Evolutionary conservation across 345 rosid genomes (phyloP).

Genomic region (Melastoma malabathricum): DNA sequence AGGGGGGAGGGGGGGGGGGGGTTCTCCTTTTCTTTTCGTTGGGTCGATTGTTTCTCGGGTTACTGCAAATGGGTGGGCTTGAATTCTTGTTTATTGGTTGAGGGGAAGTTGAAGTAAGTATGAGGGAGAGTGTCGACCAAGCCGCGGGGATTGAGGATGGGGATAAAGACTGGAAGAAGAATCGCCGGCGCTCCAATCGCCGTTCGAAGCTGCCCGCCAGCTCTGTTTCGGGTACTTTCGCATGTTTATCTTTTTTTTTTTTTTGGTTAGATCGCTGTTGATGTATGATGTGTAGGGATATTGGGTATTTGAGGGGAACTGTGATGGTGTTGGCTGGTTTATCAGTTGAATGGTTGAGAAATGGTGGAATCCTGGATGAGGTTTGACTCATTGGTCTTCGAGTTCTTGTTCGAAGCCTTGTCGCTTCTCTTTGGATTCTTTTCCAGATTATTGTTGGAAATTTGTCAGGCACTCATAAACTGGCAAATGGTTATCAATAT

Average conservation of each 20-base stretch:
- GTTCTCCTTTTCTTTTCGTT: no score
- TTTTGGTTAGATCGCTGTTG: not conserved
- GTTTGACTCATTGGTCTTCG: not conserved
- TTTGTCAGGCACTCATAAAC: not conserved
- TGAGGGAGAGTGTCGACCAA: constrained; percentile 36
- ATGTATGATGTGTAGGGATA: not conserved
- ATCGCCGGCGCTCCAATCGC: constrained; percentile 47
- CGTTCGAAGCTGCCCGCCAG: constrained; percentile 44
- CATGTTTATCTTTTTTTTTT: not conserved
- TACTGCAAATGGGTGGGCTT: constrained; percentile 1
- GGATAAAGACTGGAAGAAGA: constrained; percentile 61
- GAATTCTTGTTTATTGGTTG: not conserved
- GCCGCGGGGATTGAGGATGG: constrained; percentile 37
- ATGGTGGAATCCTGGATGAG: no score
- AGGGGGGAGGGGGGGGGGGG: no score
- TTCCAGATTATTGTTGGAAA: not conserved
- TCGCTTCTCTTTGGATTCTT: not conserved
- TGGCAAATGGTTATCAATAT: not conserved
- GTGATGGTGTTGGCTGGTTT: no score
- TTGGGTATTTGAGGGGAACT: no score
- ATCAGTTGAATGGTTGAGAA: no score
- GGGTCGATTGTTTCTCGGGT: constrained; percentile 5
- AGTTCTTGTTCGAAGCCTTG: not conserved
- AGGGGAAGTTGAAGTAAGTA: constrained; percentile 3
- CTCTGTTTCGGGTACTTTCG: constrained; percentile 11